Evolutionary conservation across 345 rosid species (phyloP), one percentile per base, ranked within the genome.

Genomic region (Linum tenue): DNA sequence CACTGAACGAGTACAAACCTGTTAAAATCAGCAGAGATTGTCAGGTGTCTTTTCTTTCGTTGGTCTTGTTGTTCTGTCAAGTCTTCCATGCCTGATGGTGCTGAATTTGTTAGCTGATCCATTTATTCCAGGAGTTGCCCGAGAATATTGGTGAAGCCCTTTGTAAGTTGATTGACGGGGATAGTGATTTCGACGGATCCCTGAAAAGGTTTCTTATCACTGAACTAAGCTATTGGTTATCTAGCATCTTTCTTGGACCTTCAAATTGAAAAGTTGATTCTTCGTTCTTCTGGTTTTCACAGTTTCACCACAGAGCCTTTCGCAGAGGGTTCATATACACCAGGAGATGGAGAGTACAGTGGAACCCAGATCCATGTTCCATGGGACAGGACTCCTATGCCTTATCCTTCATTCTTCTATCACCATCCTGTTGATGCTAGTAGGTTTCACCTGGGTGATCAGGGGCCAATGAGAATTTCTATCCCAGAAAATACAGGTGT

Each of bases 11-110:
- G 75, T 81, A 80, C 79, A 92, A 87, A 74, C 96, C 97, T 74
- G 97, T 92, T 75, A 89, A 92, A 84, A 92, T 89, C 75, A 92
- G 98, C 84, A 84, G 98, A 70, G 98, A 92, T 68, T 92, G 98
- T 61, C 97, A 89, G 98, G 98, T 92, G 62, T 67, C 73, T 63
- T 55, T 64, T 14, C 14, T 11, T 56, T 71, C 56, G 7, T 3
- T 65, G 48, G 16, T 7, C 31, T 72, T 59, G 51, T 35, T 67
- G 48, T 38, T 8, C 44, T 59, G 57, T 59, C 44, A n/a, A 59
- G 42, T 66, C 67, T 60, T 4, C 48, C 62, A 71, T 3, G 11
- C 62, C 38, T 44, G 53, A 36, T 51, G 37, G 66, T 37, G 55
- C 63, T 64, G 16, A 55, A 11, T 65, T n/a, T 42, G 41, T 55